These are phyloP conservation scores for Acacia melanoxylon DNA, from an alignment of 306 rosid species.

Conservation along the genomic window DNA sequence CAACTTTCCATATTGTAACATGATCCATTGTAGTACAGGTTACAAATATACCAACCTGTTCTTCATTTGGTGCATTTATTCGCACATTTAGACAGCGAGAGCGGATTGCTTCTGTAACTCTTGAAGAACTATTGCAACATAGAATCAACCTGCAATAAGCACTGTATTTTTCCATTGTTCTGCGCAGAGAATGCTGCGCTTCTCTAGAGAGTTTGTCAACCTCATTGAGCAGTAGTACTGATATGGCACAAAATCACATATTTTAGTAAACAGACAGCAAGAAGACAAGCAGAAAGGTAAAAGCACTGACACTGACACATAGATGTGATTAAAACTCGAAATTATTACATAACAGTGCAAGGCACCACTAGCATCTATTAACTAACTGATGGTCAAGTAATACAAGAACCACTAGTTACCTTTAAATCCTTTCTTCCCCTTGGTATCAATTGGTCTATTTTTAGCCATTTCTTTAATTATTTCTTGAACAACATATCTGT, in stretches of 20 bases:
- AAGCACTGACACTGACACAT: not conserved
- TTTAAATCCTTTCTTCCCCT: slow-evolving; percentile 85
- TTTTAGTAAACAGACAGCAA: slow-evolving; percentile 22
- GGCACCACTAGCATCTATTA: slow-evolving; percentile 8
- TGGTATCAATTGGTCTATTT: slow-evolving; percentile 80
- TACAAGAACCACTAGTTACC: slow-evolving; percentile 39
- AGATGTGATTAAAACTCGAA: not conserved
- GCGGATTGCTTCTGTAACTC: slow-evolving; percentile 94
- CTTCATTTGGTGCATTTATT: slow-evolving; percentile 80
- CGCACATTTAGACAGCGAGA: slow-evolving; percentile 91
- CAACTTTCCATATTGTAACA: not conserved
- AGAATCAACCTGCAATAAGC: slow-evolving; percentile 86
- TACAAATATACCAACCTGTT: slow-evolving; percentile 55
- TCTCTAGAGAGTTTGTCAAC: slow-evolving; percentile 95
- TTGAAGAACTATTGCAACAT: slow-evolving; percentile 95
- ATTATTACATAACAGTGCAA: slow-evolving; percentile 2
- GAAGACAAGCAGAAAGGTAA: not conserved
- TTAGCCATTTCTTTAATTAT: slow-evolving; percentile 94
- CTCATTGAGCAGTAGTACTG: slow-evolving; percentile 88
- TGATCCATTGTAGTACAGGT: not conserved
- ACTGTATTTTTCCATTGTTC: slow-evolving; percentile 97
- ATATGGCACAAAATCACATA: slow-evolving; percentile 29
- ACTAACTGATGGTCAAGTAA: not conserved
- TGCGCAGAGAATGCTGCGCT: slow-evolving; percentile 92
- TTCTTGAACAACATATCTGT: slow-evolving; percentile 91